A percentile compares a stretch with the other conserved stretches of the same genome.
These are phyloP conservation scores for Luffa aegyptiaca DNA, from an alignment of 306 rosid species.

Conservation along the genomic window DNA sequence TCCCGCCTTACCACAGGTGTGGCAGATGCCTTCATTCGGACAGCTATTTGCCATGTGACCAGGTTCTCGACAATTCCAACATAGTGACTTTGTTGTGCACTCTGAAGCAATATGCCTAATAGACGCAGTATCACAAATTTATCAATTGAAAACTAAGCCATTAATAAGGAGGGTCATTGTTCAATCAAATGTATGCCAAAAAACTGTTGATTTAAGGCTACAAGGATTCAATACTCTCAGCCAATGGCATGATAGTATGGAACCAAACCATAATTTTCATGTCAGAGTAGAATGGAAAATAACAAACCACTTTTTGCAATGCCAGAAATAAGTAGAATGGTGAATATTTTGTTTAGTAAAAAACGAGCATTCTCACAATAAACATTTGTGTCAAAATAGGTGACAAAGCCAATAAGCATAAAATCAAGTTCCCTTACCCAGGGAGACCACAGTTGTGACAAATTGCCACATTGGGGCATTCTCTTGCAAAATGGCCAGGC, in stretches of 20 bases:
- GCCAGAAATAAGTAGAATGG: neutral
- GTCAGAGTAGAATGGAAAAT: neutral
- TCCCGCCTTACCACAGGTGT: slow-evolving; percentile 92
- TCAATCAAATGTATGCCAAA: neutral
- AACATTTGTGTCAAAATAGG: neutral
- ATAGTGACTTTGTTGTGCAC: slow-evolving; percentile 84
- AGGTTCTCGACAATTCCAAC: slow-evolving; percentile 97
- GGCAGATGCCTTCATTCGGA: slow-evolving; percentile 95
- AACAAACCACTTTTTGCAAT: neutral
- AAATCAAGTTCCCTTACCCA: slow-evolving; percentile 48
- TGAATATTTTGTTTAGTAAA: neutral
- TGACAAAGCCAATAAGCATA: neutral
- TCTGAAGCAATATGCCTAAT: slow-evolving; percentile 92
- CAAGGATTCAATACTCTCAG: neutral
- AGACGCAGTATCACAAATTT: neutral
- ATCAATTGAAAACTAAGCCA: neutral
- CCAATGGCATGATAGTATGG: neutral
- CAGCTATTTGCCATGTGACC: slow-evolving; percentile 95
- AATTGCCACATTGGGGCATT: slow-evolving; percentile 96
- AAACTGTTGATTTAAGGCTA: neutral
- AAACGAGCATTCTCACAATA: neutral
- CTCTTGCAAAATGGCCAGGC: slow-evolving; percentile 96
- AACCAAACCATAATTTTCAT: neutral
- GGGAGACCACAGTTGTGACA: slow-evolving; percentile 96
- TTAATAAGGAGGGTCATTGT: neutral